A percentile compares a stretch with the other conserved stretches of the same genome.
These are phyloP conservation scores for Diaporthe amygdali DNA, from an alignment of 2,329 filamentous ascomycete genomes.

Conservation along the genomic window DNA sequence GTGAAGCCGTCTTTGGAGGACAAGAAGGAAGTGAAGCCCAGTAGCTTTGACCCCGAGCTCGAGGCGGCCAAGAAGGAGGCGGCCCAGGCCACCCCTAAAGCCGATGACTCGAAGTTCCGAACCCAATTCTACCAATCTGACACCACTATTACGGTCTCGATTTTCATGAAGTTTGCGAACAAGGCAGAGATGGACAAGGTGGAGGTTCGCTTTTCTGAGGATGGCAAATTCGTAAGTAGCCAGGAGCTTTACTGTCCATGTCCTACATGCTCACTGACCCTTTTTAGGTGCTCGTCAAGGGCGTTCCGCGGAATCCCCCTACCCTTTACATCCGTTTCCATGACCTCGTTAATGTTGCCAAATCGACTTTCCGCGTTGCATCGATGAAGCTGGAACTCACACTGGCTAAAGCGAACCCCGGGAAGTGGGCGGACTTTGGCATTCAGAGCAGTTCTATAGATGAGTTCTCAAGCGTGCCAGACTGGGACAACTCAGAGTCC, in stretches of 20 bases:
- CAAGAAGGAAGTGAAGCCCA: conserved; percentile 22
- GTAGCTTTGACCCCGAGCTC: neutral
- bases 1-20: conserved; percentile 36
- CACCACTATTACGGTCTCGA: conserved; percentile 39
- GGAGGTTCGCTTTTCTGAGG: neutral
- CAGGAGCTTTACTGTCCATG: no score
- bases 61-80: neutral
- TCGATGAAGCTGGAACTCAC: conserved; percentile 41
- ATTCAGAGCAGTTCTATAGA: conserved; percentile 28
- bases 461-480: neutral
- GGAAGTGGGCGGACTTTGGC: conserved; percentile 40
- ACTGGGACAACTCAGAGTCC: no score
- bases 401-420: conserved; percentile 34
- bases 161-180: conserved; percentile 46
- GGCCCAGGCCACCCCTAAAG: neutral
- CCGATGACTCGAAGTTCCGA: conserved; percentile 33
- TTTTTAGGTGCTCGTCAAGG: neutral
- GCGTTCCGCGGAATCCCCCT: conserved; percentile 15
- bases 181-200: conserved; percentile 33
- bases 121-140: conserved; percentile 48
- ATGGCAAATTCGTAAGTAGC: neutral
- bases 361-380: conserved; percentile 32
- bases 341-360: conserved; percentile 30
- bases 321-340: conserved; percentile 27
- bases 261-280: neutral